Conservation (phyloP, 768 basidiomycete genomes). For the Fomitopsis serialis region DNA sequence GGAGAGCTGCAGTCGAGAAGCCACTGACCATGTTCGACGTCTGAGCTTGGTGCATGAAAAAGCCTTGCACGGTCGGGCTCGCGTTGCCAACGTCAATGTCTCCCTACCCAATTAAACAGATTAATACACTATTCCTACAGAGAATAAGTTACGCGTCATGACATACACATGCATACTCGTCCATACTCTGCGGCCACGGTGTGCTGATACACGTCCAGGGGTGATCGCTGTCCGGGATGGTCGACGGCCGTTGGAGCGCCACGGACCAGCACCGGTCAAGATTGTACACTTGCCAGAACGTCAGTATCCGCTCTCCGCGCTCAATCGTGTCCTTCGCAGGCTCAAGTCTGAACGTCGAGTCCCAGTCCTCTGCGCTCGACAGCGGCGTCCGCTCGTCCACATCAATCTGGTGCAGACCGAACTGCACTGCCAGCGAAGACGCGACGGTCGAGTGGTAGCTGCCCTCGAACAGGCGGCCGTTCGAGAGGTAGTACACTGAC, state of each 20-base stretch:
- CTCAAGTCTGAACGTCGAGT: slow-evolving; percentile 43
- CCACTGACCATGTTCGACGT: slow-evolving; percentile 42
- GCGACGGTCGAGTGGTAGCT: slow-evolving; percentile 74
- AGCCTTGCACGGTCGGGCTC: slow-evolving; percentile 55
- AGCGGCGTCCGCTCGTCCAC: slow-evolving; percentile 25
- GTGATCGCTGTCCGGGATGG: slow-evolving; percentile 60
- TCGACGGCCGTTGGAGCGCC: slow-evolving; percentile 58
- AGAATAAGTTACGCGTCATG: background rate
- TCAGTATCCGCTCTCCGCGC: slow-evolving; percentile 65
- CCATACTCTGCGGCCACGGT: slow-evolving; percentile 73
- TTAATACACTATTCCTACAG: background rate
- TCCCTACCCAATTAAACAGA: slow-evolving; percentile 39
- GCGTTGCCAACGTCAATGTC: slow-evolving; percentile 45
- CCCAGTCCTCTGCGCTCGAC: slow-evolving; percentile 30
- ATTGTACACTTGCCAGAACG: slow-evolving; percentile 83
- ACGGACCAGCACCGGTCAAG: slow-evolving; percentile 81
- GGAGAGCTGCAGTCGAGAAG: slow-evolving; percentile 59
- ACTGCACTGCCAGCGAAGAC: slow-evolving; percentile 67
- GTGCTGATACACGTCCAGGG: slow-evolving; percentile 56
- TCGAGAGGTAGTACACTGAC: slow-evolving; percentile 71
- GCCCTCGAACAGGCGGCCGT: slow-evolving; percentile 73
- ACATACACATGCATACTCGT: slow-evolving; percentile 67
- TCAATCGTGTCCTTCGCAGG: slow-evolving; percentile 54
- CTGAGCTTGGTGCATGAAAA: slow-evolving; percentile 50
- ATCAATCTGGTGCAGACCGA: slow-evolving; percentile 51